Evolutionary conservation across 495 filamentous ascomycete species (phyloP).

Genomic region (Aspergillus avenaceus): DNA sequence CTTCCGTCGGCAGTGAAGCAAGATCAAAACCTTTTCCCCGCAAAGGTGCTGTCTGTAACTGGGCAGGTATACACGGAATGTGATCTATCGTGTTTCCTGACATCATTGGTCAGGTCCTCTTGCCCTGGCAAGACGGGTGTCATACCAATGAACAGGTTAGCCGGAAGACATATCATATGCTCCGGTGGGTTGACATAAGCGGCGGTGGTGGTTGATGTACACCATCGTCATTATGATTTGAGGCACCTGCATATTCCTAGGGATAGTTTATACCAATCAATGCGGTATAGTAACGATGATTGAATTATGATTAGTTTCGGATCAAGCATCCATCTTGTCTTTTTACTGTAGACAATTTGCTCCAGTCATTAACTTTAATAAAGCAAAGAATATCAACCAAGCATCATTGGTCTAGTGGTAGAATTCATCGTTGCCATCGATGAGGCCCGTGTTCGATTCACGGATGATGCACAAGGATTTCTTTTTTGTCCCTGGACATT

Average conservation of each 20-base stretch:
- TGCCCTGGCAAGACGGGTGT: not conserved
- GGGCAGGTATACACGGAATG: not conserved
- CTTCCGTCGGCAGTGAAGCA: no score
- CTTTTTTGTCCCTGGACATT: no score
- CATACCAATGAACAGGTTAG: no score
- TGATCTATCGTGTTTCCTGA: not conserved
- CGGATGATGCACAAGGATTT: constrained; percentile 42
- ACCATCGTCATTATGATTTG: no score
- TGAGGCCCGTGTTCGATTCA: constrained; percentile 58
- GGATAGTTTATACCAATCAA: no score
- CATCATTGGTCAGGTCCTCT: not conserved
- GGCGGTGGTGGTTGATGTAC: no score
- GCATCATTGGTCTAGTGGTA: constrained; percentile 59
- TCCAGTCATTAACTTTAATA: no score
- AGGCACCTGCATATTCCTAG: no score
- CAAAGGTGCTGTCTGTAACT: not conserved
- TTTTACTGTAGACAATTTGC: not conserved
- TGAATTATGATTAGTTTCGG: not conserved
- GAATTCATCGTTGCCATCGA: constrained; percentile 60
- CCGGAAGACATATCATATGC: no score
- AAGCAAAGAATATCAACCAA: no score
- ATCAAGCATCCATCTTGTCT: no score
- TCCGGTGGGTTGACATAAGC: no score
- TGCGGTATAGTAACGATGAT: not conserved
- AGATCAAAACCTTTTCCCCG: not conserved